phyloP scores from a whole-genome alignment of 768 basidiomycete species.

The Dendrothele bispora region DNA sequence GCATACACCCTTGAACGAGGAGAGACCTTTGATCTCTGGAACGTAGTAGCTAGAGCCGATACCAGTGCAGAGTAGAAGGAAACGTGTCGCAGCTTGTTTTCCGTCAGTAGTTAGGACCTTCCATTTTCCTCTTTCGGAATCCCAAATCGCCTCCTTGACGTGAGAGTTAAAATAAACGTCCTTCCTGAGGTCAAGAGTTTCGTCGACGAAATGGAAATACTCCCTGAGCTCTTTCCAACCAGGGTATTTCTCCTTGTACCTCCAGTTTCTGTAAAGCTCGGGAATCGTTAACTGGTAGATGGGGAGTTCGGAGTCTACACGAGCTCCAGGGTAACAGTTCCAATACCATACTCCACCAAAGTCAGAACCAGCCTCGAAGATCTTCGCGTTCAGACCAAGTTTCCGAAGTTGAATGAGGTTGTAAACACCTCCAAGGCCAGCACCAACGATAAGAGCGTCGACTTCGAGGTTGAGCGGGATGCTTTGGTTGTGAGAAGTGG shows the following conservation, averaged over 20 bases:
- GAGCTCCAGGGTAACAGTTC: conserved; percentile 15
- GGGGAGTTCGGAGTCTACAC: conserved; percentile 12
- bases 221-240: conserved; percentile 5
- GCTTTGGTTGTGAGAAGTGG: background rate
- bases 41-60: background rate
- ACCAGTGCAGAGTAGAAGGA: conserved; percentile 5
- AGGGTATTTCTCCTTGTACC: conserved; percentile 9
- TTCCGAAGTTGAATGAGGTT: conserved; percentile 8
- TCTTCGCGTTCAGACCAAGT: conserved; percentile 11
- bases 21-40: background rate
- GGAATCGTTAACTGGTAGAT: conserved; percentile 13
- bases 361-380: conserved; percentile 13
- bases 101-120: background rate
- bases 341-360: conserved; percentile 17
- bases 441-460: conserved; percentile 4
- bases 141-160: conserved; percentile 11
- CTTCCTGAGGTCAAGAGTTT: conserved; percentile 10
- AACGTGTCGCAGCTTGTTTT: background rate
- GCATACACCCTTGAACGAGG: background rate
- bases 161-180: conserved; percentile 14
- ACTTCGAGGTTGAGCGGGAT: background rate
- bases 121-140: conserved; percentile 10
- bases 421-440: conserved; percentile 4
- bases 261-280: conserved; percentile 11
- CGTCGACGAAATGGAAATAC: conserved; percentile 15